Conservation (phyloP, 257 asterid species). For the Solanum chmielewskii region DNA sequence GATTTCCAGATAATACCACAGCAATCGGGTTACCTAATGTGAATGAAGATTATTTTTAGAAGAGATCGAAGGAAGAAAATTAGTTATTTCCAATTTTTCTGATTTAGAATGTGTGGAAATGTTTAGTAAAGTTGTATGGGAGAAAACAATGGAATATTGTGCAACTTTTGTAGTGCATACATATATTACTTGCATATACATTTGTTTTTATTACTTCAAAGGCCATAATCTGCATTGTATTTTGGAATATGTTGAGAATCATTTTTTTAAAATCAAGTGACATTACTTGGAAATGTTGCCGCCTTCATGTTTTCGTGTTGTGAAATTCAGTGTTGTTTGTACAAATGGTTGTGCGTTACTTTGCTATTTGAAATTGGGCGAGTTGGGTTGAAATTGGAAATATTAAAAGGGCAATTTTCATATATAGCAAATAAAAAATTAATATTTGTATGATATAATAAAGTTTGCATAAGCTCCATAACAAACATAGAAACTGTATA, state of each 20-base stretch:
- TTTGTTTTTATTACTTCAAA: neutral
- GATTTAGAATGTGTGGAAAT: neutral
- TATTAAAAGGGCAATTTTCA: too few species aligned
- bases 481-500: too few species aligned
- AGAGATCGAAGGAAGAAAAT: neutral
- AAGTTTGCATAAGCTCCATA: too few species aligned
- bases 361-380: neutral
- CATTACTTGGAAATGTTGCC: neutral
- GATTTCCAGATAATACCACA: neutral
- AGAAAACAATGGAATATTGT: neutral
- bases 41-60: neutral
- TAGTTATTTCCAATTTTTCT: neutral
- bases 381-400: too few species aligned
- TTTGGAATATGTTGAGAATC: neutral
- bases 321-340: neutral
- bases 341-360: neutral
- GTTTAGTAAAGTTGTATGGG: neutral
- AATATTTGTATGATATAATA: too few species aligned
- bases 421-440: too few species aligned
- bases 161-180: neutral
- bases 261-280: neutral
- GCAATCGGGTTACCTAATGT: neutral
- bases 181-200: neutral
- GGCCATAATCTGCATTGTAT: neutral
- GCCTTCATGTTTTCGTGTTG: neutral